Base-by-base conservation (phyloP, 1,284 basidiomycete genomes). In the Ustilago crameri region DNA sequence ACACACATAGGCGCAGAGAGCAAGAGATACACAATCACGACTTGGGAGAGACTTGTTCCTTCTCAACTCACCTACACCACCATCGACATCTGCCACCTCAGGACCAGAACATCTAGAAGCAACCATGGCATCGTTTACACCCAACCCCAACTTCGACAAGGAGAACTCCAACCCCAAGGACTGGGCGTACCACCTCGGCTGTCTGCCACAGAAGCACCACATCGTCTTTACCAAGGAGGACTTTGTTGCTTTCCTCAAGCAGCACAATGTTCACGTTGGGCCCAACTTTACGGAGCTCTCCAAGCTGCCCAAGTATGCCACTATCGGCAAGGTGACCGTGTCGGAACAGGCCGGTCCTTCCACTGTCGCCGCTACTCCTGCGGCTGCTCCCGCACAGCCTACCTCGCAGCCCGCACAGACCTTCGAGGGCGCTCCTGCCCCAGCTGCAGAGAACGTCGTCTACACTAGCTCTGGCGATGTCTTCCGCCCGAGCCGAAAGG, bases 161-260 rank as follows among this genome's bases (percentile, higher is more conserved):
- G 66, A 74, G 32, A 61, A 61, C 56, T 71, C 71, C 38, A 79
- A 76, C 63, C 74, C 70, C 35, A 75, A 73, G 61, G 76, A 79
- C 62, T 78, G 76, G 76, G 76, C 76, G 4, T 79, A 78, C 54
- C 63, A 76, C 38, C 64, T 79, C 23, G 76, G 76, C 23, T 55
- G 49, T 38, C 38, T 79, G 37, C 66, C 71, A 1, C 63, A 63
- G 32, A 59, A 50, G 34, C 73, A 75, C 42, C 61, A 61, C 62
- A 77, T 80, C 42, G 73, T 79, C 52, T 80, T 80, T 46, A 77
- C 78, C 37, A 79, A 79, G 55, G 67, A 59, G 17, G 58, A 59
- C 51, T 69, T 80, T 45, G 51, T 80, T 51, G 15, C 40, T 46
- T 80, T 78, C 41, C 72, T 79, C 70, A 79, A 79, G 69, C 70